Conservation (phyloP, 306 rosid genomes). For the Cercis canadensis region DNA sequence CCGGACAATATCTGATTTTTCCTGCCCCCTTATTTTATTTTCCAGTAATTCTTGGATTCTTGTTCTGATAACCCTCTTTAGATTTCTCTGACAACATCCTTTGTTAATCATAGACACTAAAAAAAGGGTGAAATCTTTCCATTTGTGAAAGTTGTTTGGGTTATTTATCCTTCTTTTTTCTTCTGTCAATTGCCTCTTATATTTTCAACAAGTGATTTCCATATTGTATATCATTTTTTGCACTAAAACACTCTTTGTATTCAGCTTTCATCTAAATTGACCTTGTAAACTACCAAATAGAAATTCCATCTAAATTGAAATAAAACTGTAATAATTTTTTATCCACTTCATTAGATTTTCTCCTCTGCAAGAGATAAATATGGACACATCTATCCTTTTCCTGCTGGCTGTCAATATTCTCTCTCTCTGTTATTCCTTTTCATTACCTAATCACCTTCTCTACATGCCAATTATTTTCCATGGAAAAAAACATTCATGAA, state of each 20-base stretch:
- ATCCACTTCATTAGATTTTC: conserved; percentile 29
- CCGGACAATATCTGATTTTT: conserved; percentile 27
- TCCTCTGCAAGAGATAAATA: conserved; percentile 20
- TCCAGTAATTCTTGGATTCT: no score
- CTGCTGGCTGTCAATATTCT: conserved; percentile 42
- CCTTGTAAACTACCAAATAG: background rate
- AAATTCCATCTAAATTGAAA: conserved; percentile 1
- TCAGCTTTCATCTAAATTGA: conserved; percentile 5
- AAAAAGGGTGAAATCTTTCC: background rate
- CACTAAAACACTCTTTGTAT: conserved; percentile 5
- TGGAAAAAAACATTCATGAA: conserved; percentile 21
- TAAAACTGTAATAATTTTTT: background rate
- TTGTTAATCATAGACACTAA: background rate
- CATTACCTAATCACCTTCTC: conserved; percentile 59
- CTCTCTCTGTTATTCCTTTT: conserved; percentile 42
- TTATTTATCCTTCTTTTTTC: no score
- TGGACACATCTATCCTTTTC: conserved; percentile 45
- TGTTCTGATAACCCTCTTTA: background rate
- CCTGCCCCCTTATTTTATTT: conserved; percentile 12
- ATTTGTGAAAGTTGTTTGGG: no score
- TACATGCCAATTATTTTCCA: conserved; percentile 35
- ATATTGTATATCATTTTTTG: no score
- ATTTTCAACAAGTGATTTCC: no score
- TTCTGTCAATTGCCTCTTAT: no score
- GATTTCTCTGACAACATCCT: background rate